phyloP scores from a whole-genome alignment of 2,329 filamentous ascomycete genomes.

The Cytospora paraplurivora region DNA sequence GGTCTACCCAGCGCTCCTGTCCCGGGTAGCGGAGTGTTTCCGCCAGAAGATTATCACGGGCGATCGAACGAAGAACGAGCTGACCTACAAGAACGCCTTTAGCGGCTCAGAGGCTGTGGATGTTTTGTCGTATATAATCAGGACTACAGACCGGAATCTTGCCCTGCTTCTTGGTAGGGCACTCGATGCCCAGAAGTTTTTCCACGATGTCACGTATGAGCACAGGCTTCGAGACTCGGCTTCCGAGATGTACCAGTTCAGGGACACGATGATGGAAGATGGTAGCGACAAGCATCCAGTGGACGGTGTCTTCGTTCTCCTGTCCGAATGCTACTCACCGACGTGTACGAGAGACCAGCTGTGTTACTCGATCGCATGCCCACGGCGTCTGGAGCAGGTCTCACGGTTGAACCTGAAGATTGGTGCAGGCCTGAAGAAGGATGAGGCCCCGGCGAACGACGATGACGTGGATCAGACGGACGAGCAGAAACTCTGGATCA shows the following conservation, averaged over 20 bases:
- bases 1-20: slow-evolving; percentile 91
- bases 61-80: slow-evolving; percentile 92
- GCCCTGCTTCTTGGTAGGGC: slow-evolving; percentile 88
- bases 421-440: slow-evolving; percentile 78
- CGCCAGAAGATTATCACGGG: slow-evolving; percentile 82
- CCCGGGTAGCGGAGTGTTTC: slow-evolving; percentile 91
- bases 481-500: slow-evolving; percentile 99
- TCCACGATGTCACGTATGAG: slow-evolving; percentile 98
- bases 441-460: slow-evolving; percentile 65
- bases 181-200: slow-evolving; percentile 96
- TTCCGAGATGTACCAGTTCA: slow-evolving; percentile 95
- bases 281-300: slow-evolving; percentile 71
- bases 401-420: slow-evolving; percentile 92
- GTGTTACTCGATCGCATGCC: slow-evolving; percentile 97
- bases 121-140: slow-evolving; percentile 92
- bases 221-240: slow-evolving; percentile 93
- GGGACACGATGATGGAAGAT: slow-evolving; percentile 86
- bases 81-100: slow-evolving; percentile 97
- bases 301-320: slow-evolving; percentile 92
- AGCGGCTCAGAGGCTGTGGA: slow-evolving; percentile 95
- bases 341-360: slow-evolving; percentile 94
- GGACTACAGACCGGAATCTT: slow-evolving; percentile 93
- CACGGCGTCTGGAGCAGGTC: slow-evolving; percentile 89
- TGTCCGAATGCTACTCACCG: slow-evolving; percentile 97
- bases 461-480: slow-evolving; percentile 80